phyloP scores from a whole-genome alignment of 1,139 yeast species.

The Blastobotrys malaysiensis region DNA sequence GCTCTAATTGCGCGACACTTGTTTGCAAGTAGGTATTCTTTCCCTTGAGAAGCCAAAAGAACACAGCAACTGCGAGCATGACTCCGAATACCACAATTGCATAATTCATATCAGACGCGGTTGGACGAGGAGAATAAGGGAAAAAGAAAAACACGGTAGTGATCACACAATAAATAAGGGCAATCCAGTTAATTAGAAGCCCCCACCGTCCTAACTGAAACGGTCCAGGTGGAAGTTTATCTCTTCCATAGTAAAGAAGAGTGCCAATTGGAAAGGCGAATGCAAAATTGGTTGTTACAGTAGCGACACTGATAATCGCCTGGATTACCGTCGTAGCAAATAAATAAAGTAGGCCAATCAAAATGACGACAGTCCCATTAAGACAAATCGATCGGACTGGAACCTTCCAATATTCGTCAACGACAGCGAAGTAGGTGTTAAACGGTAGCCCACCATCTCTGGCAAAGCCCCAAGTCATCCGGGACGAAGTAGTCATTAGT shows the following conservation, averaged over 20 bases:
- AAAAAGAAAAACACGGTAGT: conserved; percentile 25
- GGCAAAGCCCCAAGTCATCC: conserved; percentile 76
- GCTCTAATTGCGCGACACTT: conserved; percentile 15
- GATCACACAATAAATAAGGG: conserved; percentile 16
- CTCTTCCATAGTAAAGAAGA: conserved; percentile 53
- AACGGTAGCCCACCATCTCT: conserved; percentile 79
- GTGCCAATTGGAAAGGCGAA: conserved; percentile 70
- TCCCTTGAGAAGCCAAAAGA: conserved; percentile 19
- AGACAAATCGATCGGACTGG: conserved; percentile 68
- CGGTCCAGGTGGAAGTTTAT: conserved; percentile 18
- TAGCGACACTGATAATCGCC: conserved; percentile 80
- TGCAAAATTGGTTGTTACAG: conserved; percentile 68
- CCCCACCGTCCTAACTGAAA: conserved; percentile 18
- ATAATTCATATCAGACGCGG: conserved; percentile 18
- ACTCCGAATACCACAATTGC: conserved; percentile 21
- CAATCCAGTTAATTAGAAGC: conserved; percentile 13
- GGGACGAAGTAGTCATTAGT: conserved; percentile 64
- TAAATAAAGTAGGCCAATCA: conserved; percentile 59
- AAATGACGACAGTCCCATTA: conserved; percentile 57
- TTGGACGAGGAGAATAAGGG: conserved; percentile 16
- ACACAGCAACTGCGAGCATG: conserved; percentile 16
- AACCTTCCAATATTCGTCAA: conserved; percentile 52
- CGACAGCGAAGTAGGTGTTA: conserved; percentile 57
- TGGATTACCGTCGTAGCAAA: conserved; percentile 70
- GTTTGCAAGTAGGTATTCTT: conserved; percentile 16